Conservation (phyloP, 768 basidiomycete species). For the Termitomyces sp. region DNA sequence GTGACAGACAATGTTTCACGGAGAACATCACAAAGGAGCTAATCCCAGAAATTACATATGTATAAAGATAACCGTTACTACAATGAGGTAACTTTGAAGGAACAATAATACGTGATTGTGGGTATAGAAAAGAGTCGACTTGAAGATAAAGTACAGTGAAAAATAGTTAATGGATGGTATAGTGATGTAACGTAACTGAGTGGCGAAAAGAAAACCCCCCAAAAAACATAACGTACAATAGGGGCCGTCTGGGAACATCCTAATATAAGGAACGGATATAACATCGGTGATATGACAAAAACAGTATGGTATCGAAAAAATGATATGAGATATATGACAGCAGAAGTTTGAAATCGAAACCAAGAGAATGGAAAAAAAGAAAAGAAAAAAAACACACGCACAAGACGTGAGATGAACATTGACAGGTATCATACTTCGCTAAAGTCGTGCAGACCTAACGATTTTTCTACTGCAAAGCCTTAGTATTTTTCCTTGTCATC, state of each 20-base stretch:
- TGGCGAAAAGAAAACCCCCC: neutral
- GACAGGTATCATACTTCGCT: constrained; percentile 2
- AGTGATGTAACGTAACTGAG: constrained; percentile 1
- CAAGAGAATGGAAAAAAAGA: neutral
- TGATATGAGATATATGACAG: constrained; percentile 5
- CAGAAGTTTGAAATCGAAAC: constrained; percentile 2
- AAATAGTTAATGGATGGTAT: constrained; percentile 7
- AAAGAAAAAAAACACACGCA: neutral
- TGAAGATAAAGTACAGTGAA: constrained; percentile 10
- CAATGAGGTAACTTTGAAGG: neutral
- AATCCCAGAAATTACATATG: neutral
- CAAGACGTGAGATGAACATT: constrained; percentile 1
- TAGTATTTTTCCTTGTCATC: constrained; percentile 26
- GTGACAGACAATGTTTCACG: constrained; percentile 9
- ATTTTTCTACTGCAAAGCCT: neutral
- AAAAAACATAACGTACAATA: constrained; percentile 8
- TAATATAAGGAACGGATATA: constrained; percentile 15
- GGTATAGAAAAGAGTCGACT: constrained; percentile 4
- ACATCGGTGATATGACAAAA: constrained; percentile 6
- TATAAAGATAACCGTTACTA: constrained; percentile 6
- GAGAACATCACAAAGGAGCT: constrained; percentile 1
- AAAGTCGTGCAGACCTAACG: neutral
- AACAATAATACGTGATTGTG: constrained; percentile 2
- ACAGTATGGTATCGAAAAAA: constrained; percentile 13
- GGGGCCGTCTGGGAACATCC: neutral